phyloP scores from a whole-genome alignment of 1,139 yeast species.

The Chernovozyma aurita region DNA sequence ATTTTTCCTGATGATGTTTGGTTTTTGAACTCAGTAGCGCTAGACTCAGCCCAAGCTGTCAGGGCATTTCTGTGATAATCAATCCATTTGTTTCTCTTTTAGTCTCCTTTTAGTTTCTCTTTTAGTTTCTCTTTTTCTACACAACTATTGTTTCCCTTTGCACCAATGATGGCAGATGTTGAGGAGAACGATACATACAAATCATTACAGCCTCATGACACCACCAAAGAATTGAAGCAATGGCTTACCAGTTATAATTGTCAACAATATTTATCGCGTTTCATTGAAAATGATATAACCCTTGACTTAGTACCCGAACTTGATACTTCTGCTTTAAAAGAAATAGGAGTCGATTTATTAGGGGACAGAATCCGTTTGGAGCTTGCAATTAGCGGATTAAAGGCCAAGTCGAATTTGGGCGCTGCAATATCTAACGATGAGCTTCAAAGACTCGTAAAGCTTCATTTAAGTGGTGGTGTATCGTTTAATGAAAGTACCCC shows the following conservation, averaged over 20 bases:
- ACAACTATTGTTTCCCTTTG: no score
- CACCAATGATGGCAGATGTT: background rate
- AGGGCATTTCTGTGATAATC: no score
- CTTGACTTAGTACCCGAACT: conserved; percentile 58
- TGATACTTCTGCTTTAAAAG: conserved; percentile 66
- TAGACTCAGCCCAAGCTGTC: no score
- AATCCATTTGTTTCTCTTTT: no score
- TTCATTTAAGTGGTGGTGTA: conserved; percentile 1
- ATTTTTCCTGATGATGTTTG: no score
- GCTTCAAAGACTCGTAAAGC: conserved; percentile 4
- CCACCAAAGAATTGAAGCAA: conserved; percentile 22
- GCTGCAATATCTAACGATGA: conserved; percentile 4
- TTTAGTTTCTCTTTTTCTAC: no score
- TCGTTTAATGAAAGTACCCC: background rate
- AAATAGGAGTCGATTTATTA: conserved; percentile 68
- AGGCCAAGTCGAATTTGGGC: conserved; percentile 21
- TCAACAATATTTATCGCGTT: conserved; percentile 31
- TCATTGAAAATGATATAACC: conserved; percentile 50
- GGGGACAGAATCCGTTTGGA: conserved; percentile 78
- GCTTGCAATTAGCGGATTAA: conserved; percentile 44
- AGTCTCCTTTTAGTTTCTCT: no score
- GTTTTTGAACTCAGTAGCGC: no score
- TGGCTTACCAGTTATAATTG: conserved; percentile 37
- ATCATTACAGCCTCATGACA: background rate
- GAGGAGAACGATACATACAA: background rate